Evolutionary conservation across 1,284 basidiomycete species (phyloP), one percentile per base, ranked within the genome.

Genomic region (Hemileia vastatrix): DNA sequence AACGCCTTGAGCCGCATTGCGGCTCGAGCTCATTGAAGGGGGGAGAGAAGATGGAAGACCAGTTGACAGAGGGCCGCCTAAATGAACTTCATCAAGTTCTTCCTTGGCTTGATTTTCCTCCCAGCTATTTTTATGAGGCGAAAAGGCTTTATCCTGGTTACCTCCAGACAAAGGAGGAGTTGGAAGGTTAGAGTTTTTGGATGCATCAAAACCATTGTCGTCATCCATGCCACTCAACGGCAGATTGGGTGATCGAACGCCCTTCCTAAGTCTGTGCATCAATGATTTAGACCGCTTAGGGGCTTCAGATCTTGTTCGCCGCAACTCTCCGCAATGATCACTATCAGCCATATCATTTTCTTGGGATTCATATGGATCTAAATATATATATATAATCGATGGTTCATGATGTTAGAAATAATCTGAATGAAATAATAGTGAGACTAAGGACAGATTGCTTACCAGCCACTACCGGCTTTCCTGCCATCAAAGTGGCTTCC

Each of bases 191-290:
- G n/a, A n/a, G n/a, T n/a, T n/a, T n/a, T n/a, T n/a, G n/a, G n/a
- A n/a, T n/a, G n/a, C n/a, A n/a, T n/a, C n/a, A n/a, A n/a, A n/a
- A n/a, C n/a, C n/a, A n/a, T n/a, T 21, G 15, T 13, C n/a, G 61
- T 76, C 76, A 32, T 77, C 76, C 47, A 80, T 76, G 48, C 77
- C 77, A 15, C 58, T 54, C n/a, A 86, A 81, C n/a, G 87, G 87
- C 0, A 88, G 82, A 66, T 87, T 88, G 11, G 86, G 86, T 13
- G 83, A 78, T 70, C 88, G 86, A 48, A 87, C 84, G 85, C 88
- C 87, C 76, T 84, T 86, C 65, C 86, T 84, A 70, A 89, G 86
- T 65, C 87, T 84, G 56, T 88, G 85, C 83, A 89, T 88, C 66
- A 89, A 78, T 11, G 86, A 88, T 74, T 84, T 87, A 68, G 82